Conservation (phyloP, 23 red algal genomes). For the Gracilaria caudata region DNA sequence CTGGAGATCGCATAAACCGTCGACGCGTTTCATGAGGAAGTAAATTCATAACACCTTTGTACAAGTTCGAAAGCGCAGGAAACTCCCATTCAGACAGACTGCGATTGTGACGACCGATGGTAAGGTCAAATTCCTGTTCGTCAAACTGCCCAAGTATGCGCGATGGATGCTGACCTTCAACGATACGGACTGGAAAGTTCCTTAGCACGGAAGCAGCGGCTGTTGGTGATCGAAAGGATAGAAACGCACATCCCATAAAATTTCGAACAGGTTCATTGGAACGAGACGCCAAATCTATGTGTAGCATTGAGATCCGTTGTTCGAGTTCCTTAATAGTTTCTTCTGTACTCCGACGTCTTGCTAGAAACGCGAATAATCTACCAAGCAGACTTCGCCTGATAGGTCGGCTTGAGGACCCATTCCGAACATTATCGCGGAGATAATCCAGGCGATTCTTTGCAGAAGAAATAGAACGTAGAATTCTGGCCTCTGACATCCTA, state of each 20-base stretch:
- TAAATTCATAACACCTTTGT: conserved; percentile 54
- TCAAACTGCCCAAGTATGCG: background rate
- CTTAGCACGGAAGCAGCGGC: conserved; percentile 58
- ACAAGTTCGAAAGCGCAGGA: conserved; percentile 41
- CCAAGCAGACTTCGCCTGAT: conserved; percentile 18
- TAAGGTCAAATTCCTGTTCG: background rate
- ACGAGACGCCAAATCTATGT: conserved; percentile 47
- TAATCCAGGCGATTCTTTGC: conserved; percentile 62
- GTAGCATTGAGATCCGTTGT: conserved; percentile 27
- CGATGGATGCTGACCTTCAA: background rate
- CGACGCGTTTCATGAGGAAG: conserved; percentile 31
- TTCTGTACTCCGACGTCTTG: conserved; percentile 24
- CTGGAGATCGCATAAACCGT: conserved; percentile 25
- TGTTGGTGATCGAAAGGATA: conserved; percentile 64
- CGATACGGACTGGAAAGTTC: conserved; percentile 75
- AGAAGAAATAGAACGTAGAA: conserved; percentile 57
- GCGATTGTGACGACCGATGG: conserved; percentile 50
- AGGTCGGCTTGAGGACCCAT: background rate
- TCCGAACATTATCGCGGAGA: conserved; percentile 36
- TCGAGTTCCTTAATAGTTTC: conserved; percentile 52
- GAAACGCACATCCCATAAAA: conserved; percentile 81
- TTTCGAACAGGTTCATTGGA: conserved; percentile 50
- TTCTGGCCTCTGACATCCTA: conserved; percentile 69
- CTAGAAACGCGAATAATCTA: conserved; percentile 26
- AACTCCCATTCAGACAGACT: conserved; percentile 34